Evolutionary conservation across 1,139 yeast species (phyloP), one percentile per base, ranked within the genome.

Genomic region (Zygoascus meyerae): DNA sequence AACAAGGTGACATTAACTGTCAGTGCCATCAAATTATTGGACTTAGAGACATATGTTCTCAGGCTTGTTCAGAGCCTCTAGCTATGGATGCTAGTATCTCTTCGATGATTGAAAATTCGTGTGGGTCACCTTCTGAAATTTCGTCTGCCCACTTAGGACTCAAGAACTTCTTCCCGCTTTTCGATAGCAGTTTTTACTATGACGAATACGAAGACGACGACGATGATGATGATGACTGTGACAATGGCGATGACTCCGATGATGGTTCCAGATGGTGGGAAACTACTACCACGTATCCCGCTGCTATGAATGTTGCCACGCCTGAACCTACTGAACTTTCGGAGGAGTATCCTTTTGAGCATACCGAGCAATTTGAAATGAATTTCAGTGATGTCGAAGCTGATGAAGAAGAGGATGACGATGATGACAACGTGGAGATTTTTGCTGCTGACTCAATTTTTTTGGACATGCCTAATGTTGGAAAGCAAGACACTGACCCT

Each of bases 231-330:
- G 60, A 54, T 18, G 64, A 60, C 17, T 59, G 65, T 41, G 64
- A 60, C 42, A 60, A 62, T 43, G 65, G 65, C 7, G 60, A 62
- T 30, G 65, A 62, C 39, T 48, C 45, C 18, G 66, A 61, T 34
- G 64, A 61, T 39, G 66, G 65, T 5, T 53, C 60, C 10, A 55
- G 51, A 17, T 59, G 62, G 63, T 52, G 49, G 37, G 16, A 32
- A 3, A 16, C 36, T 29, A 7, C 32, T 31, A 16, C 12, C 4
- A 35, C n/a, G 4, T 16, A 12, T 17, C 34, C 31, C 29, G 29
- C 29, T 16, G 28, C 42, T 16, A 11, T 8, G 9, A 18, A 5
- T 10, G 11, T 17, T 16, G 14, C 42, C 5, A 18, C 42, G 3
- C 12, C 42, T 14, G 39, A 5, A 4, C 47, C 34, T 14, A 39